Evolutionary conservation across 148 eudicot genomes (phyloP).

Genomic region (Rhododendron griersonianum): DNA sequence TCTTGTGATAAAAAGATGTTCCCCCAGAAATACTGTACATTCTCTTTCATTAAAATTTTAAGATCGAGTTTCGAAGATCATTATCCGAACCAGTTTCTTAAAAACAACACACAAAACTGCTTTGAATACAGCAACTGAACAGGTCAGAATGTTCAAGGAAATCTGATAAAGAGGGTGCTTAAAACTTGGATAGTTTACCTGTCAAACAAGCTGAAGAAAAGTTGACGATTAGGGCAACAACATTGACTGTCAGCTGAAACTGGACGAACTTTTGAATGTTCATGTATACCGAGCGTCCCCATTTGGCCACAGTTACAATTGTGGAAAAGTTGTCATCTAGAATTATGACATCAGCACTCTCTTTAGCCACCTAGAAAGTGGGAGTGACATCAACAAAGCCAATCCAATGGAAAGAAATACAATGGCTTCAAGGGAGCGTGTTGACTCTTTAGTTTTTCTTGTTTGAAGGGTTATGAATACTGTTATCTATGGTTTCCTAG

Average conservation of each 20-base stretch:
- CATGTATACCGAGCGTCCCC: constrained; percentile 86
- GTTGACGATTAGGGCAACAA: constrained; percentile 80
- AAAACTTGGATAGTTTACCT: constrained; percentile 34
- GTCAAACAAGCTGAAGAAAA: constrained; percentile 87
- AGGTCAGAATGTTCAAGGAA: background rate
- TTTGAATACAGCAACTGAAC: background rate
- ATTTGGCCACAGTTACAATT: constrained; percentile 74
- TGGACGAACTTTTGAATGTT: constrained; percentile 88
- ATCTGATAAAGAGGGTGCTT: background rate
- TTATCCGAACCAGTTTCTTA: background rate
- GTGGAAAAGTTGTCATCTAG: constrained; percentile 87
- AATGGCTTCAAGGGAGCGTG: background rate
- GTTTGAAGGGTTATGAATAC: background rate
- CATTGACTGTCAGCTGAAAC: constrained; percentile 84
- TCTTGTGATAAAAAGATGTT: background rate
- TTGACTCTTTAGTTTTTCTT: background rate
- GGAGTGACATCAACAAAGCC: background rate
- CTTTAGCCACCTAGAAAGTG: constrained; percentile 71
- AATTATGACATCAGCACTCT: constrained; percentile 91
- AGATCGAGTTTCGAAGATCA: background rate
- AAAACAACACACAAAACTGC: background rate
- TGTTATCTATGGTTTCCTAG: background rate
- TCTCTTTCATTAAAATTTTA: background rate
- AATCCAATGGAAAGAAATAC: background rate
- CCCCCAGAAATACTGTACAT: background rate